A percentile compares a stretch with the other conserved stretches of the same genome.
Conservation (phyloP, 2,329 filamentous ascomycete genomes). For the Magnaporthiopsis incrustans region DNA sequence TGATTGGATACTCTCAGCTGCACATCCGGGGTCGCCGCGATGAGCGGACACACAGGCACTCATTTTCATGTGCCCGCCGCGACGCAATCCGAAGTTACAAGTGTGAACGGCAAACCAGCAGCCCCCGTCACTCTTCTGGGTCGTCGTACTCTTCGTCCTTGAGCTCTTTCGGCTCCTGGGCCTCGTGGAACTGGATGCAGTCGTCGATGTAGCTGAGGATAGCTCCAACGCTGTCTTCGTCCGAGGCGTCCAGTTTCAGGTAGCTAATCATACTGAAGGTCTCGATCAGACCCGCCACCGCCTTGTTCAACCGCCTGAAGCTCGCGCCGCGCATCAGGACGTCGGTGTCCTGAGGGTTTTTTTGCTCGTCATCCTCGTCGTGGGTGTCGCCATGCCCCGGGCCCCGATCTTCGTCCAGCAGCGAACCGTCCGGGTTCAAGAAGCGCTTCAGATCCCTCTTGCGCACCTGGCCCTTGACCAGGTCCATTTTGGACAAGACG, state of each 20-base stretch:
- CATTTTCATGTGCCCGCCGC: no score
- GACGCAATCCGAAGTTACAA: no score
- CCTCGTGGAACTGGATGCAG: constrained; percentile 86
- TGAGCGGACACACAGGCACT: no score
- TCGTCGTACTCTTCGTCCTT: constrained; percentile 53
- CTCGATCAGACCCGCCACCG: constrained; percentile 86
- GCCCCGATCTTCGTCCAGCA: constrained; percentile 70
- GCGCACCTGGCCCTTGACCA: constrained; percentile 81
- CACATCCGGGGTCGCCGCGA: no score
- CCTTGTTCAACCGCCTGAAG: constrained; percentile 76
- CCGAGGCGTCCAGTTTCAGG: constrained; percentile 77
- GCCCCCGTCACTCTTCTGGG: constrained; percentile 20
- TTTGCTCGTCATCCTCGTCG: constrained; percentile 42
- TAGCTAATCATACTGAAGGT: constrained; percentile 98
- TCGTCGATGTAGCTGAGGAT: constrained; percentile 92
- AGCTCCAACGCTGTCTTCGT: constrained; percentile 81
- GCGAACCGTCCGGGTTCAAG: constrained; percentile 72
- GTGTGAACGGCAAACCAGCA: no score
- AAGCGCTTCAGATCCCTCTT: constrained; percentile 87
- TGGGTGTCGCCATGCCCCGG: constrained; percentile 20
- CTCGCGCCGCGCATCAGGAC: constrained; percentile 72
- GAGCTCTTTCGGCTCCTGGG: constrained; percentile 83
- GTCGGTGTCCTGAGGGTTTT: constrained; percentile 56
- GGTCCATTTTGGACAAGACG: constrained; percentile 94
- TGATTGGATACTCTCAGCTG: no score